Evolutionary conservation across 2,329 filamentous ascomycete species (phyloP), one percentile per base, ranked within the genome.

Genomic region (Cladorrhinum sp.): DNA sequence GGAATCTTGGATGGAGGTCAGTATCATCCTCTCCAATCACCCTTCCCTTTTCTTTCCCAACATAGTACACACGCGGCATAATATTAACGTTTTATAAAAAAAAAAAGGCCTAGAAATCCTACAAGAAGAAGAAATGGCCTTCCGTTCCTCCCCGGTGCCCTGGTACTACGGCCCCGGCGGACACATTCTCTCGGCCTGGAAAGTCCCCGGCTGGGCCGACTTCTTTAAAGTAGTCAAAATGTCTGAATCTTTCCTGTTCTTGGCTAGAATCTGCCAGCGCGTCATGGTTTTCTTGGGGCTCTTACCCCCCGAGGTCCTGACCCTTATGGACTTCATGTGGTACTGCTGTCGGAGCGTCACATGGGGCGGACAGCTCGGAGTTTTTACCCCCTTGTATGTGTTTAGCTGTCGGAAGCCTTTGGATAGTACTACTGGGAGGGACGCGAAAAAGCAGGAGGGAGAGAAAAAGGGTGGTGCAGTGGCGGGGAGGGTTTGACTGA

Each of bases 51-150:
- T n/a, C 8, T 52, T 41, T 13, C 13, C n/a, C 52, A n/a, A n/a
- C n/a, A n/a, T n/a, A n/a, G n/a, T n/a, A n/a, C n/a, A n/a, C n/a
- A n/a, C n/a, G n/a, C n/a, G n/a, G n/a, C n/a, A n/a, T n/a, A n/a
- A n/a, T n/a, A n/a, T n/a, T n/a, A n/a, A n/a, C n/a, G n/a, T n/a
- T n/a, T n/a, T n/a, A n/a, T n/a, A n/a, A n/a, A n/a, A n/a, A 16
- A 7, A 8, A 55, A 23, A 38, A 55, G 13, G 89, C 8, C 91
- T 91, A 72, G 80, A 85, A 64, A 73, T 92, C 20, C 78, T 88
- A 70, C 77, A 84, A 71, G 75, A 88, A 68, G 87, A 91, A 75
- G 88, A 92, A 76, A 73, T 92, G 64, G 88, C 88, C 24, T 83
- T 86, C 64, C 78, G 86, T 50, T 79, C 80, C 18, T 86, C 90